phyloP scores from a whole-genome alignment of 2,329 filamentous ascomycete species.

The Anthostomella pinea region DNA sequence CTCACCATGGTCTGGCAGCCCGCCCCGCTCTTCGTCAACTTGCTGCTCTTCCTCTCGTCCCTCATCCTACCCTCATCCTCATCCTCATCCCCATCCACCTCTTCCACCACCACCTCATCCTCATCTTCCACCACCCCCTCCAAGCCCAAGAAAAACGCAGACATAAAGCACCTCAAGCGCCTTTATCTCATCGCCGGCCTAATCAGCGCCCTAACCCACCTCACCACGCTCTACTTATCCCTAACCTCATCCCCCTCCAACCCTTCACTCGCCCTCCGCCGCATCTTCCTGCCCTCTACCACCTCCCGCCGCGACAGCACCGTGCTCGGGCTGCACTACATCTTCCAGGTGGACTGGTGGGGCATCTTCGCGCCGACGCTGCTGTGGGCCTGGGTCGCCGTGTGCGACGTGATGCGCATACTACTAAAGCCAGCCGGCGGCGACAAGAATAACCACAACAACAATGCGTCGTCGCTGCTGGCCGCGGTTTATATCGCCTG shows the following conservation, averaged over 20 bases:
- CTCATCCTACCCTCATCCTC: constrained; percentile 19
- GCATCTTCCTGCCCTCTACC: constrained; percentile 25
- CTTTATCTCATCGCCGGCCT: constrained; percentile 20
- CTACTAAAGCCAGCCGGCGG: constrained; percentile 12
- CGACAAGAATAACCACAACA: neutral
- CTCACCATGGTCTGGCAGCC: constrained; percentile 28
- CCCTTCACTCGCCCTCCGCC: constrained; percentile 20
- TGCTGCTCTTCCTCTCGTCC: constrained; percentile 18
- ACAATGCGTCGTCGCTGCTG: constrained; percentile 7
- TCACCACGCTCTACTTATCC: constrained; percentile 22
- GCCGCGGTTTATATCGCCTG: constrained; percentile 17
- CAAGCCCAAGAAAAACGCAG: constrained; percentile 8
- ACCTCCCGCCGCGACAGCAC: constrained; percentile 18
- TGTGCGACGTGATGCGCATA: constrained; percentile 23
- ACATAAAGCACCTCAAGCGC: constrained; percentile 27
- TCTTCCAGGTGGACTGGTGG: constrained; percentile 30
- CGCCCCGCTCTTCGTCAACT: constrained; percentile 22
- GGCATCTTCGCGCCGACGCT: constrained; percentile 24
- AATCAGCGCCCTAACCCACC: constrained; percentile 20
- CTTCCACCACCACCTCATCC: constrained; percentile 5
- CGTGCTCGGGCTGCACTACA: constrained; percentile 26
- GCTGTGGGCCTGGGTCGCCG: constrained; percentile 25
- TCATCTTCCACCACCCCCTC: constrained; percentile 1
- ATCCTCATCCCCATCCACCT: constrained; percentile 14
- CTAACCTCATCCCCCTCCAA: constrained; percentile 20